Base-by-base conservation (phyloP, 768 basidiomycete species). In the Tricholoma bakamatsutake region DNA sequence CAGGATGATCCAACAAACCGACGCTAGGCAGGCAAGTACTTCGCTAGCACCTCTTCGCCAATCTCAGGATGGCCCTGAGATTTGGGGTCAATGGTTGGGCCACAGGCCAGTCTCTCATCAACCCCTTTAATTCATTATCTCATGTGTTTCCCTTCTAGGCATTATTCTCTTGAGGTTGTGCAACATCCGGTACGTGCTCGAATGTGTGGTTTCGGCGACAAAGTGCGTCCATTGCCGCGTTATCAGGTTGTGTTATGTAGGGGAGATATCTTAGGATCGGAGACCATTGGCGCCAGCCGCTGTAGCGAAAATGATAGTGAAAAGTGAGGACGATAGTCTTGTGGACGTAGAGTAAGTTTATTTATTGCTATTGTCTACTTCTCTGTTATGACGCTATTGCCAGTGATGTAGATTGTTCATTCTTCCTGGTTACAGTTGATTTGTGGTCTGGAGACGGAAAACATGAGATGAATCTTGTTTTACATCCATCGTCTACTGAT, bases 191-290 rank as follows among this genome's bases (percentile, higher is more conserved):
- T 90, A 47, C 83, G 94, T 42, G 95, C 94, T 49, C 83, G 94
- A 60, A 95, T 95, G 87, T 96, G 94, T 68, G 95, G 95, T 10
- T 95, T 96, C 69, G 94, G 94, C 45, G 93, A 97, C 77, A 96
- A 95, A 78, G 93, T 93, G 62, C 57, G 66, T 61, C 53, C 37
- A 51, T 21, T 49, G 50, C 54, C 59, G 2, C 17, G 27, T 18
- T 31, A 43, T 11, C 62, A 58, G 61, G 53, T 53, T 59, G 45
- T 48, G 18, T 50, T 57, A 54, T 60, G 48, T 59, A 37, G 61
- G 57, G 50, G 56, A 53, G 55, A 60, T 51, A 58, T 52, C 18
- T 59, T 69, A 95, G 90, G 94, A 98, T 80, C 87, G 94, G 59
- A 80, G 94, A 52, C 93, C 94, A 0, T 77, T 97, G 53, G 93